These are phyloP conservation scores for Boletellus emodensis DNA, from an alignment of 768 basidiomycete genomes.

Conservation along the genomic window DNA sequence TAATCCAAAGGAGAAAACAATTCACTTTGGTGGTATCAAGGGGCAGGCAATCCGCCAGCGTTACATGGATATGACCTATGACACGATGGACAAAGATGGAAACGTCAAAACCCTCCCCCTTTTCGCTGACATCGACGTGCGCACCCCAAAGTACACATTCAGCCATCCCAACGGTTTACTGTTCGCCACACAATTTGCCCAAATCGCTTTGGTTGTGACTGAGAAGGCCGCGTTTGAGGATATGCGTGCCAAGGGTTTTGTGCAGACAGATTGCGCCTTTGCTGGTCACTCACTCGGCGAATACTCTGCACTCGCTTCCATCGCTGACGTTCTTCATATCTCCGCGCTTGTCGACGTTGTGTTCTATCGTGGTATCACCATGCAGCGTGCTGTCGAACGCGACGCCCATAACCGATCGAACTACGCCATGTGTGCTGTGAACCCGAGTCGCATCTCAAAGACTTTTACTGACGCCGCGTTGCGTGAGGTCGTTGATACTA, in stretches of 20 bases:
- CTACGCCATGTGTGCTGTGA: constrained; percentile 99
- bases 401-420: constrained; percentile 90
- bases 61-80: constrained; percentile 99
- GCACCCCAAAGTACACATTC: constrained; percentile 98
- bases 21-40: constrained; percentile 99
- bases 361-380: constrained; percentile 99
- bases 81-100: constrained; percentile 94
- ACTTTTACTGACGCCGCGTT: constrained; percentile 93
- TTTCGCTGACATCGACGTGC: constrained; percentile 91
- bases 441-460: constrained; percentile 91
- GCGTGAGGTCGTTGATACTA: constrained; percentile 94
- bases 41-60: constrained; percentile 96
- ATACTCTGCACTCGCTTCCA: constrained; percentile 96
- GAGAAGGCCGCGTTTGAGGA: constrained; percentile 99
- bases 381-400: constrained; percentile 98
- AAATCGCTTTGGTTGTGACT: constrained; percentile 96
- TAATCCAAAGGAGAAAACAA: constrained; percentile 96
- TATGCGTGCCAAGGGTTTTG: constrained; percentile 93
- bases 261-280: constrained; percentile 89
- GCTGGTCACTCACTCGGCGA: constrained; percentile 98
- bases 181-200: constrained; percentile 97
- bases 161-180: constrained; percentile 92
- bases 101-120: constrained; percentile 94
- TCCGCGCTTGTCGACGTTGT: constrained; percentile 96
- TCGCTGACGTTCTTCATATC: constrained; percentile 94